Conservation (phyloP, 1,284 basidiomycete species). For the Cryptococcus sp. region DNA sequence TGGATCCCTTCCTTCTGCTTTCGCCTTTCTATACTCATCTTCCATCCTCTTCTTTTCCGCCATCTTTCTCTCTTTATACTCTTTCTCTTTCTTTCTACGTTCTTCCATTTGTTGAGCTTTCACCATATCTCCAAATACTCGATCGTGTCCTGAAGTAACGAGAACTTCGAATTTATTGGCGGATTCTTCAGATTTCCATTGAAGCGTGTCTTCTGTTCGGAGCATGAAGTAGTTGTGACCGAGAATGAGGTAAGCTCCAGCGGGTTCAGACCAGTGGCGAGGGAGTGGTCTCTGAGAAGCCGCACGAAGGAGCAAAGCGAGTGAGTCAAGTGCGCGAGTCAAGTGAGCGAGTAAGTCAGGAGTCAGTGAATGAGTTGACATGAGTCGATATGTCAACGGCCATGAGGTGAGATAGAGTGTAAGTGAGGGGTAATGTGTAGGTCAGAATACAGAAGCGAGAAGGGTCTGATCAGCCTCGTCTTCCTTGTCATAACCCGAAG, state of each 20-base stretch:
- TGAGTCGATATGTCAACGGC: too few relatives aligned
- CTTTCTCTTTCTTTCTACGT: slow-evolving; percentile 51
- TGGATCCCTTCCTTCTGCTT: slow-evolving; percentile 16
- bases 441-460: too few relatives aligned
- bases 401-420: too few relatives aligned
- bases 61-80: slow-evolving; percentile 50
- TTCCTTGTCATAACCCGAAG: too few relatives aligned
- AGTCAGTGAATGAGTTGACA: too few relatives aligned
- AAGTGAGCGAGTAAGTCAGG: too few relatives aligned
- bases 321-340: too few relatives aligned
- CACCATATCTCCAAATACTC: slow-evolving; percentile 51
- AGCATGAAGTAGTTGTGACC: slow-evolving; percentile 75
- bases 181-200: slow-evolving; percentile 23
- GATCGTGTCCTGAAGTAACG: slow-evolving; percentile 22
- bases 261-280: slow-evolving; percentile 12
- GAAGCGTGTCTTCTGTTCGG: slow-evolving; percentile 16
- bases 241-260: slow-evolving; percentile 47
- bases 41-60: slow-evolving; percentile 50
- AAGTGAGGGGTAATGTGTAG: too few relatives aligned
- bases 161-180: slow-evolving; percentile 28
- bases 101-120: slow-evolving; percentile 60
- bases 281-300: slow-evolving; percentile 20
- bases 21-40: slow-evolving; percentile 8
- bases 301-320: background rate
- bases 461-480: too few relatives aligned